Percentiles rank a stretch among this genome's conserved stretches.
phyloP scores from a whole-genome alignment of 768 basidiomycete genomes.

The Coprinopsis marcescibilis region DNA sequence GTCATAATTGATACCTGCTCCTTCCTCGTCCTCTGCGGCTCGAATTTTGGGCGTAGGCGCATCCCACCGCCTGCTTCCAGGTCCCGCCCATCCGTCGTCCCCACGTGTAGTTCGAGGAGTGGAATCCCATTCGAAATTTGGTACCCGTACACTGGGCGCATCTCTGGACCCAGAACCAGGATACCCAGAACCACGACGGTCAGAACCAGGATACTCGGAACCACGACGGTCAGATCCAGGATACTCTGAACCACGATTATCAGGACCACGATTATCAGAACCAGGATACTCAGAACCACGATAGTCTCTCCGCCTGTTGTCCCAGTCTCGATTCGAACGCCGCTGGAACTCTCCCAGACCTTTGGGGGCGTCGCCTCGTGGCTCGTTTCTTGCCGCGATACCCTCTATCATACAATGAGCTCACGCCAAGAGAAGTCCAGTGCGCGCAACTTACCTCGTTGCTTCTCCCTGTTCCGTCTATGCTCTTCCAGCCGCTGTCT shows the following conservation, averaged over 20 bases:
- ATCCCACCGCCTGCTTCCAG: slow-evolving; percentile 63
- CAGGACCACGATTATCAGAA: too few relatives aligned
- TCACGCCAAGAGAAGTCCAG: background rate
- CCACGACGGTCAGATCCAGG: too few relatives aligned
- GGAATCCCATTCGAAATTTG: slow-evolving; percentile 92
- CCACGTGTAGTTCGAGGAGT: slow-evolving; percentile 63
- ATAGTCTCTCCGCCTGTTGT: slow-evolving; percentile 29
- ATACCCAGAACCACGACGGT: too few relatives aligned
- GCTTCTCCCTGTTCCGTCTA: slow-evolving; percentile 61
- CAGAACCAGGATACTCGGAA: too few relatives aligned
- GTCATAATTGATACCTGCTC: slow-evolving; percentile 59
- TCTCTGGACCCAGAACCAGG: slow-evolving; percentile 45
- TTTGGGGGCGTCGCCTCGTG: slow-evolving; percentile 51
- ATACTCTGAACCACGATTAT: too few relatives aligned
- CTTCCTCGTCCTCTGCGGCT: slow-evolving; percentile 65
- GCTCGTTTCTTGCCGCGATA: slow-evolving; percentile 55
- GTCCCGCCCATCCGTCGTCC: slow-evolving; percentile 63
- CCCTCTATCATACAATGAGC: slow-evolving; percentile 47
- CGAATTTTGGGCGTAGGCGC: slow-evolving; percentile 75
- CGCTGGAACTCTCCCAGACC: slow-evolving; percentile 92
- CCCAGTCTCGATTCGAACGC: slow-evolving; percentile 75
- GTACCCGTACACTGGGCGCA: slow-evolving; percentile 81
- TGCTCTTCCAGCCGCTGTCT: slow-evolving; percentile 72
- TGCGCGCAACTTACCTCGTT: slow-evolving; percentile 42
- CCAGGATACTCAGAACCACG: background rate